phyloP scores from a whole-genome alignment of 2,329 filamentous ascomycete species.

The Paecilomyces niveus region DNA sequence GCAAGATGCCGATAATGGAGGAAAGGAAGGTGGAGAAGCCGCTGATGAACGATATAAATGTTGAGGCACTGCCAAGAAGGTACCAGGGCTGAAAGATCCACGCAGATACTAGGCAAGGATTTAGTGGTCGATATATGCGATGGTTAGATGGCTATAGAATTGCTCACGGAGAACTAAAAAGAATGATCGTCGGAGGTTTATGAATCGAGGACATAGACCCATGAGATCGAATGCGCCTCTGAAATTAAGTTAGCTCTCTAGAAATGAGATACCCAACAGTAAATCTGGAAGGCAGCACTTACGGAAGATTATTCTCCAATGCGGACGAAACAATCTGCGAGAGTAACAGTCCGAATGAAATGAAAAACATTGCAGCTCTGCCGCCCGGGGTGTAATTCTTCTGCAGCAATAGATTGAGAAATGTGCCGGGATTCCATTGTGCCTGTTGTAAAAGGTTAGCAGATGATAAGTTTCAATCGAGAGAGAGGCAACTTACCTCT shows the following conservation, averaged over 20 bases:
- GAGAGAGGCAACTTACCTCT: conserved; percentile 6
- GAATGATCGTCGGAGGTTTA: conserved; percentile 33
- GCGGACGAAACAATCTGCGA: too few relatives aligned
- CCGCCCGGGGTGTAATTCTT: too few relatives aligned
- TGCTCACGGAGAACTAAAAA: conserved; percentile 25
- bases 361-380: too few relatives aligned
- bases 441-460: not conserved
- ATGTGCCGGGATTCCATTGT: too few relatives aligned
- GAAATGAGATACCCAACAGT: not conserved
- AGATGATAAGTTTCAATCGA: not conserved
- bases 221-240: conserved; percentile 33
- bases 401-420: too few relatives aligned
- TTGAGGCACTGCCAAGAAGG: conserved; percentile 23
- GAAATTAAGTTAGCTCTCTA: not conserved
- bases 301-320: too few relatives aligned
- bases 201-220: conserved; percentile 32
- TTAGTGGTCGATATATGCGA: not conserved
- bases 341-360: too few relatives aligned
- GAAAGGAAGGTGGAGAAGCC: conserved; percentile 35
- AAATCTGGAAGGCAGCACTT: too few relatives aligned
- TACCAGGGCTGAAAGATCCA: conserved; percentile 35
- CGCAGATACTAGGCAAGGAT: conserved; percentile 13
- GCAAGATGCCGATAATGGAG: conserved; percentile 36
- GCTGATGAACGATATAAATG: conserved; percentile 35
- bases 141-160: not conserved